Evolutionary conservation across 208 protist genomes (phyloP).

Genomic region (Acanthamoeba quina): DNA sequence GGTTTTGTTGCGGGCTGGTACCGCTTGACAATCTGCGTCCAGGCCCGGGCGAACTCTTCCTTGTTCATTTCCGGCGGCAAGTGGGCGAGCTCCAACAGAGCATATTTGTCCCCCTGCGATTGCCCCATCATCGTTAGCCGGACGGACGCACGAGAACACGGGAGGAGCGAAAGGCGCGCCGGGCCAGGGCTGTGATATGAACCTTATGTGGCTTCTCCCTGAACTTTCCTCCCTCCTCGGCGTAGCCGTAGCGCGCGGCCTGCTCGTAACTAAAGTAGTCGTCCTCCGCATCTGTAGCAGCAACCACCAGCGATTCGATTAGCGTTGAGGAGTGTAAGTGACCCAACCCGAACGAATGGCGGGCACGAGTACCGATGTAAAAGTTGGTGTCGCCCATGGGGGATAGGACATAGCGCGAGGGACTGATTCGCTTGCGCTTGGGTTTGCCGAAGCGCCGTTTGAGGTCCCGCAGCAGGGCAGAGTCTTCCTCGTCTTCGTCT

Average conservation of each 20-base stretch:
- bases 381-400: constrained; percentile 49
- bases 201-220: background rate
- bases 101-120: background rate
- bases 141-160: background rate
- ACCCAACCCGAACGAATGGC: background rate
- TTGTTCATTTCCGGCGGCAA: constrained; percentile 7
- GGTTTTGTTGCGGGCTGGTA: background rate
- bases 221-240: constrained; percentile 23
- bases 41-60: constrained; percentile 26
- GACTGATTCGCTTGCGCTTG: constrained; percentile 15
- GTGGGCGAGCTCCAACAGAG: background rate
- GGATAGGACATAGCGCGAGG: constrained; percentile 20
- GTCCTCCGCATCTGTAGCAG: constrained; percentile 12
- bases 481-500: constrained; percentile 10
- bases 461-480: constrained; percentile 5
- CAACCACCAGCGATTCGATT: background rate
- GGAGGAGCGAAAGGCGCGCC: background rate
- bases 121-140: no score
- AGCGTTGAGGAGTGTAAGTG: background rate
- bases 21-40: constrained; percentile 53
- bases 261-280: constrained; percentile 52
- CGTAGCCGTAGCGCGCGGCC: background rate
- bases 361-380: background rate
- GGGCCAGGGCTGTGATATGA: background rate
- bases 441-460: constrained; percentile 5